A percentile compares a stretch with the other conserved stretches of the same genome.
Conservation (phyloP, 345 rosid genomes). For the thale cress (Arabidopsis thaliana) region DNA sequence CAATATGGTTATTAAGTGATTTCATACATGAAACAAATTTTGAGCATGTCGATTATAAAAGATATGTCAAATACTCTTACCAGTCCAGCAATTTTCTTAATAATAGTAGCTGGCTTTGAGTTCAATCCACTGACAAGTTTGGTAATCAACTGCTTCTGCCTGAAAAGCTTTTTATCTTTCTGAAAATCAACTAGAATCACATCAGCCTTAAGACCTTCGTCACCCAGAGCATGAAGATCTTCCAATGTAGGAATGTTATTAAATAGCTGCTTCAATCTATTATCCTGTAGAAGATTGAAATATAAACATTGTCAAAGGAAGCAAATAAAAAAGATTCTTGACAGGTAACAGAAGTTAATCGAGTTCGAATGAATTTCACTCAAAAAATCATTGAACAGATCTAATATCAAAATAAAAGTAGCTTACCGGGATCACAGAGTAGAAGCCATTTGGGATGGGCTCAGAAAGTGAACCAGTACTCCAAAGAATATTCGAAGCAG, state of each 20-base stretch:
- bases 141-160: slow-evolving; percentile 80
- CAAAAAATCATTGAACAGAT: slow-evolving; percentile 12
- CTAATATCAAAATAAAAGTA: slow-evolving; percentile 21
- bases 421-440: slow-evolving; percentile 77
- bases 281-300: slow-evolving; percentile 58
- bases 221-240: slow-evolving; percentile 83
- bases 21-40: neutral
- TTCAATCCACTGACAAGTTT: slow-evolving; percentile 82
- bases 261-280: slow-evolving; percentile 78
- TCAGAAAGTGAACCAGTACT: slow-evolving; percentile 84
- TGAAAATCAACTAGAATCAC: slow-evolving; percentile 80
- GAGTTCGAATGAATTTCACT: neutral
- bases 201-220: slow-evolving; percentile 75
- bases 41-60: slow-evolving; percentile 7
- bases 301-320: slow-evolving; percentile 14
- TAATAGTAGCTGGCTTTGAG: slow-evolving; percentile 84
- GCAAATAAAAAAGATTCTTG: neutral
- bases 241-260: slow-evolving; percentile 77
- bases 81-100: slow-evolving; percentile 95
- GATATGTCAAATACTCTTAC: slow-evolving; percentile 52
- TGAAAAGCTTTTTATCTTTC: slow-evolving; percentile 87
- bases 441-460: slow-evolving; percentile 89
- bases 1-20: slow-evolving; percentile 15
- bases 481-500: slow-evolving; percentile 91
- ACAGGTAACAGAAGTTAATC: slow-evolving; percentile 17